Percentiles rank a stretch among this genome's conserved stretches.
Conservation (phyloP, 768 basidiomycete species). For the Pluteus cervinus region DNA sequence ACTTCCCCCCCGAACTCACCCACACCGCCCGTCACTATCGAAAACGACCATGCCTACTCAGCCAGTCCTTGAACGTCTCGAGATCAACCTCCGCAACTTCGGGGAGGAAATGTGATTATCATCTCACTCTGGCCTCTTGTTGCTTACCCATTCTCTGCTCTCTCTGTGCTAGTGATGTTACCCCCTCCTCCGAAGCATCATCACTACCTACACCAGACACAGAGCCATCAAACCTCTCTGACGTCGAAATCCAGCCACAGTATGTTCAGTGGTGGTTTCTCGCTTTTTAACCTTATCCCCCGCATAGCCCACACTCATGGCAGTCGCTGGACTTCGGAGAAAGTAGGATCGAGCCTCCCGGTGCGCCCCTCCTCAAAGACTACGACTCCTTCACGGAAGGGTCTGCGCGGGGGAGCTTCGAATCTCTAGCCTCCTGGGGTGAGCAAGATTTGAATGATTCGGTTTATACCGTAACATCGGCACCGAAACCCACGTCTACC, state of each 20-base stretch:
- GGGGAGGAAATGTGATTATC: conserved; percentile 13
- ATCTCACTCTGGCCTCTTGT: conserved; percentile 4
- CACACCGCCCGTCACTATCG: not conserved
- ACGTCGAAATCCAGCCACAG: conserved; percentile 6
- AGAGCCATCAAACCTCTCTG: conserved; percentile 9
- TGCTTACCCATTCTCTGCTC: conserved; percentile 9
- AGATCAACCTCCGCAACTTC: conserved; percentile 11
- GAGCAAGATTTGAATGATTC: too few species aligned
- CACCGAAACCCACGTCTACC: conserved; percentile 6
- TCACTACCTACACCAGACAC: conserved; percentile 26
- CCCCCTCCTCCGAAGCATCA: conserved; percentile 25
- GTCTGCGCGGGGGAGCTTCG: conserved; percentile 46
- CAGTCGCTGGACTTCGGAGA: conserved; percentile 16
- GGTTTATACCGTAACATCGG: not conserved
- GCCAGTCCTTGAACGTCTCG: conserved; percentile 11
- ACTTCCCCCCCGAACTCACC: too few species aligned
- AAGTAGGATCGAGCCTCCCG: conserved; percentile 25
- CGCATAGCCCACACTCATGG: conserved; percentile 11
- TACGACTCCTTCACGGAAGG: conserved; percentile 58
- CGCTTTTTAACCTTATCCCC: conserved; percentile 5
- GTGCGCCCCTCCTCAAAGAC: conserved; percentile 48
- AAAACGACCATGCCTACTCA: not conserved
- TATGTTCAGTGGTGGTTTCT: conserved; percentile 10
- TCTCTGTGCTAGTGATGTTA: conserved; percentile 19
- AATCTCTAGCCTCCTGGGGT: conserved; percentile 31